These are phyloP conservation scores for Ottelia alismoides DNA, from an alignment of 106 monocot genomes.

Conservation along the genomic window DNA sequence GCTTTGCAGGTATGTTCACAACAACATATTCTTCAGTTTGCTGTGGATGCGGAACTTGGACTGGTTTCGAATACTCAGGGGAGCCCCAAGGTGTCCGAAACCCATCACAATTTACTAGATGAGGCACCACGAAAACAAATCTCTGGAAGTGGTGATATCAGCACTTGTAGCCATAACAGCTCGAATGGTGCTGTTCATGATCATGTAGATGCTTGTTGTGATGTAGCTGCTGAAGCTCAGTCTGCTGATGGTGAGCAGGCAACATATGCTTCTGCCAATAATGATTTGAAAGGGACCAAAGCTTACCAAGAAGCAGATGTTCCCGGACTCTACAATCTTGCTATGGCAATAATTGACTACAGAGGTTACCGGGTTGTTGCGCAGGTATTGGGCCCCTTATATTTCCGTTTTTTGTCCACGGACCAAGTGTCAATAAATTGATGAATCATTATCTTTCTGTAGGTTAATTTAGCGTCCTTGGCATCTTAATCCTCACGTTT, in stretches of 20 bases:
- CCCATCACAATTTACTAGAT: too few relatives aligned
- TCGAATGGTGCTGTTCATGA: conserved; percentile 10
- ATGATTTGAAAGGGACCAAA: conserved; percentile 96
- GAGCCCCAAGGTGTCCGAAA: too few relatives aligned
- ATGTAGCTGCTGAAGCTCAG: conserved; percentile 30
- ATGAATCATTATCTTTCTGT: not conserved
- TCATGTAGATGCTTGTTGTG: conserved; percentile 20
- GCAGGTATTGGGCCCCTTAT: conserved; percentile 35
- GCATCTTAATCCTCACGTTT: too few relatives aligned
- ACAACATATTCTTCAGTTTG: conserved; percentile 98
- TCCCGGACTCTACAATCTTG: conserved; percentile 95
- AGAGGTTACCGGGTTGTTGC: conserved; percentile 94
- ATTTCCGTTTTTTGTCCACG: not conserved
- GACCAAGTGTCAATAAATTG: not conserved
- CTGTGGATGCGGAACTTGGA: conserved; percentile 80
- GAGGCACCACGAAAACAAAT: too few relatives aligned
- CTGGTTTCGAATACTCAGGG: conserved; percentile 54
- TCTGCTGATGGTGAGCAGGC: conserved; percentile 83
- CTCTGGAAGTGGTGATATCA: conserved; percentile 7
- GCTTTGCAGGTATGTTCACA: conserved; percentile 88
- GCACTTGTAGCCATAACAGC: not conserved
- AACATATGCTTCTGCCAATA: conserved; percentile 98
- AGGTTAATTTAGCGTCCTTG: too few relatives aligned
- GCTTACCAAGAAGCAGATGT: conserved; percentile 98
- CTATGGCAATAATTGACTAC: conserved; percentile 97